Base-by-base conservation (phyloP, 306 rosid species). In the Vachellia pachyceras region DNA sequence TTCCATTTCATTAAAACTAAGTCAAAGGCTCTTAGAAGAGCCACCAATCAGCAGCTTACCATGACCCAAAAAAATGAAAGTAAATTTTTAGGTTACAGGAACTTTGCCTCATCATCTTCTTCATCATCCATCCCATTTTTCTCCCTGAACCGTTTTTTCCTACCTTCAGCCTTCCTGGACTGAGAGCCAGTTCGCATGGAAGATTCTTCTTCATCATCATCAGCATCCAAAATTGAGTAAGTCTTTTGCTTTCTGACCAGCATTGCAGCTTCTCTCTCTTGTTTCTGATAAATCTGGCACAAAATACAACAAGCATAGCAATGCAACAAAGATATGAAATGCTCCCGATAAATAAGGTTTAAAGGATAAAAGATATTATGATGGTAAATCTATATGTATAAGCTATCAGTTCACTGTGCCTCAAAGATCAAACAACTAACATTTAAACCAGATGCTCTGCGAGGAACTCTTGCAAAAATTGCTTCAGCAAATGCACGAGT, bases 201-300 rank as follows among this genome's bases (percentile, higher is more conserved):
- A 82, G 86, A 45, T 67, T 72, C 79, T 76, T 83, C 86, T 7
- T 64, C 85, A 67, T 70, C 86, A 2, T 87, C 97, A 78, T 90
- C 97, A 52, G 87, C 96, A 84, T 93, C 94, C 79, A 95, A 84
- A 33, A 93, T 77, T 72, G 94, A 73, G 69, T 90, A 95, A 25
- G 96, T 87, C 86, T 77, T 85, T 86, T 94, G 97, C 88, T 89
- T 91, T 79, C 80, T 90, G 22, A 70, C 97, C 85, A 95, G 76
- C 89, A 89, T 77, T 15, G 90, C 94, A 74, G 96, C 98, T 80
- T 91, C 98, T 85, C 90, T 89, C 85, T 93, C 99, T 84, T 95
- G 96, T 78, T 85, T 88, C 80, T 91, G 93, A 85, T 93, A 95
- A 75, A 65, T 83, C 98, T 95, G 88, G 82, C 58, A 78, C 3